Conservation (phyloP, 2,329 filamentous ascomycete genomes). For the Truncatella angustata region DNA sequence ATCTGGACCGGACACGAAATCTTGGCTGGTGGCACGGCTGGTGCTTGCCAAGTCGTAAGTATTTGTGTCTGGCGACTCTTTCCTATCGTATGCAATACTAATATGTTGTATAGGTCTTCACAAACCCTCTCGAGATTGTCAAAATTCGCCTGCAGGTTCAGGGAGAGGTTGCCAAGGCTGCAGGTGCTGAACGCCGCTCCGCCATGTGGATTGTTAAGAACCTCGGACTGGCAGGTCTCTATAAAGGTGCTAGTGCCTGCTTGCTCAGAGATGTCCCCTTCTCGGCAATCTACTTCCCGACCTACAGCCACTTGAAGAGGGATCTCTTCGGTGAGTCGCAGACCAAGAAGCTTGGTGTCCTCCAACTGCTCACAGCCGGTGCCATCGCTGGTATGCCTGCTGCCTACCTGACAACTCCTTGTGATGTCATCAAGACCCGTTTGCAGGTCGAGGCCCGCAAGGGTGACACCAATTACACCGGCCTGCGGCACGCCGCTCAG, state of each 20-base stretch:
- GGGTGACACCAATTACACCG: slow-evolving; percentile 85
- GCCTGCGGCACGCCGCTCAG: slow-evolving; percentile 78
- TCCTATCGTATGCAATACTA: slow-evolving; percentile 24
- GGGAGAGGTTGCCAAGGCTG: slow-evolving; percentile 88
- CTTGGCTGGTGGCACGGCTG: slow-evolving; percentile 83
- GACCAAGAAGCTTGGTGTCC: slow-evolving; percentile 82
- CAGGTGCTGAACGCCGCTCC: slow-evolving; percentile 80
- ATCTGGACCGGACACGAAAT: slow-evolving; percentile 75
- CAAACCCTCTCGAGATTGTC: slow-evolving; percentile 97
- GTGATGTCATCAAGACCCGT: slow-evolving; percentile 98
- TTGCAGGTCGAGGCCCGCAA: slow-evolving; percentile 97
- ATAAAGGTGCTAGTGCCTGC: slow-evolving; percentile 95
- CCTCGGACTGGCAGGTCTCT: slow-evolving; percentile 87
- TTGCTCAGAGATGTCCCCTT: slow-evolving; percentile 95
- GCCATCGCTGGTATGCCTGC: slow-evolving; percentile 92
- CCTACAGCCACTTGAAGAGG: slow-evolving; percentile 90
- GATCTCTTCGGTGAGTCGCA: slow-evolving; percentile 89
- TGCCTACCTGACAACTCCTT: slow-evolving; percentile 93
- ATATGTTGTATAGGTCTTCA: slow-evolving; percentile 68
- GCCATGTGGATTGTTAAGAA: slow-evolving; percentile 98
- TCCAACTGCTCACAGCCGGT: slow-evolving; percentile 90
- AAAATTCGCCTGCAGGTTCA: slow-evolving; percentile 98
- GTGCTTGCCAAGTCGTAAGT: slow-evolving; percentile 91
- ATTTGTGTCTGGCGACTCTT: neutral
- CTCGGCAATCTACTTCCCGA: slow-evolving; percentile 98